Conservation (phyloP, 306 rosid genomes). For the Biancaea sappan region DNA sequence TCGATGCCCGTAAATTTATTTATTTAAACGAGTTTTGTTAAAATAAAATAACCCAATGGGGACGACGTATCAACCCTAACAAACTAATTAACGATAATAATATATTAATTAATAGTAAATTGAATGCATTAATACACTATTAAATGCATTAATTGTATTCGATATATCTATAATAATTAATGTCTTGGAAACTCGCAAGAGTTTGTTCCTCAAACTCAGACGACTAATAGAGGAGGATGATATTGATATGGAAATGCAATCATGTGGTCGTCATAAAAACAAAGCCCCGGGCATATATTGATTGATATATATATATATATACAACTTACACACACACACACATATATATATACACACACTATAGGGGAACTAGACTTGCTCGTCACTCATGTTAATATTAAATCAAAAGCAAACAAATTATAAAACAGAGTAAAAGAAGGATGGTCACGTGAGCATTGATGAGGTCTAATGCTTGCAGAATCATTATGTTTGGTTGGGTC, state of each 20-base stretch:
- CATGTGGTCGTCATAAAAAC: no score
- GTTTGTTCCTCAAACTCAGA: not conserved
- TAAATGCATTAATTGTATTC: no score
- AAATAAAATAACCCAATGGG: not conserved
- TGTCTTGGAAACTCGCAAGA: not conserved
- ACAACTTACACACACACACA: no score
- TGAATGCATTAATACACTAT: no score
- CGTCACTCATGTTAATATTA: not conserved
- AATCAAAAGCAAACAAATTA: not conserved
- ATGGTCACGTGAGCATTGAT: slow-evolving; percentile 31
- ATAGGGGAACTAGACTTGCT: not conserved
- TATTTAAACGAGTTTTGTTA: not conserved
- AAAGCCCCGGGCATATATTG: no score
- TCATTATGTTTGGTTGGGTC: slow-evolving; percentile 24
- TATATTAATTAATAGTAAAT: no score
- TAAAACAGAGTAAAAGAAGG: not conserved
- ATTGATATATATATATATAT: no score
- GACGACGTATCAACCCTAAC: no score
- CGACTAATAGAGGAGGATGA: not conserved
- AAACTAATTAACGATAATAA: no score
- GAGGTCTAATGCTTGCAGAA: slow-evolving; percentile 8
- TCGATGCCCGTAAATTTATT: slow-evolving; percentile 25
- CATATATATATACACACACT: no score
- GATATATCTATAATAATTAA: no score
- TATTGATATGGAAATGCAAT: no score